Evolutionary conservation across 495 filamentous ascomycete species (phyloP), one percentile per base, ranked within the genome.

Genomic region (Neurospora sp.): DNA sequence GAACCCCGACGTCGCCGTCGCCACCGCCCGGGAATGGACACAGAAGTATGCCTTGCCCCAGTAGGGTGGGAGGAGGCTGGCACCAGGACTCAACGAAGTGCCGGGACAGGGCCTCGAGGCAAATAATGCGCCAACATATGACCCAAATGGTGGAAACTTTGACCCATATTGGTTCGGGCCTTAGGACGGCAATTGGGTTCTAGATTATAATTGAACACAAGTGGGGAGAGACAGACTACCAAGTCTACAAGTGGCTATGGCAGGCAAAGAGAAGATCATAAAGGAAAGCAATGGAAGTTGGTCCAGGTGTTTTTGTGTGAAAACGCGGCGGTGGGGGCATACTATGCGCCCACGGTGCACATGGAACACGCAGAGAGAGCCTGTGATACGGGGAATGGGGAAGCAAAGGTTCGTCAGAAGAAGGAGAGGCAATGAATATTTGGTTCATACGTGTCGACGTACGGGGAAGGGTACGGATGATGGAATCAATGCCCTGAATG

Each of bases 1-100:
- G 75, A 91, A 99, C 78, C 93, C 98, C 84, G 89, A 88, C 60
- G 93, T 92, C 27, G 96, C 96, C 14, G 98, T 97, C 74, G 89
- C 92, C 75, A 97, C 93, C 2, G 94, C 94, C 16, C 91, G 87
- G 76, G 92, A 96, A 78, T 97, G 94, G 94, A 97, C 94, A 14
- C 85, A 87, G 76, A 91, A 88, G 60, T 92, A 93, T 80, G 93
- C 93, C 10, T 72, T 76, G 18, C 77, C 77, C 11, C 74, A 79
- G 72, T 79, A 79, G 72, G 71, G 39, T 71, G 37, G 69, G 62
- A 70, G 37, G 4, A 70, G 42, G 7, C 16, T 31, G 38, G 39
- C 27, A 70, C 54, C 54, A 66, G 54, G 54, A 18, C 54, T 66
- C 54, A 37, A 66, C 54, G 14, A 66, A 66, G 7, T 66, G 6